Percentiles rank a stretch among this genome's conserved stretches.
phyloP scores from a whole-genome alignment of 176 grass and related monocot species.

The Musa beccarii region DNA sequence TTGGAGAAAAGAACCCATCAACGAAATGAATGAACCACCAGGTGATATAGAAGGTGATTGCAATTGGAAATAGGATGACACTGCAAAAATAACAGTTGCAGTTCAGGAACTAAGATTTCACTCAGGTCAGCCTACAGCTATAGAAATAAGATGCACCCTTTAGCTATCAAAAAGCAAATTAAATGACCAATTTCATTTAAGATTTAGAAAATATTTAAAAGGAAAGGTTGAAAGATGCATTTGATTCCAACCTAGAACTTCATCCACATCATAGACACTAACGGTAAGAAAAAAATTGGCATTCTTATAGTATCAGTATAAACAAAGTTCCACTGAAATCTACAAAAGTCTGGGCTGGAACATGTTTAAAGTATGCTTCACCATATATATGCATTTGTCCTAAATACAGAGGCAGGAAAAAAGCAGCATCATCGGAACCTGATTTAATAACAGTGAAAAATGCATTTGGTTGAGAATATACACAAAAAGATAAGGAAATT shows the following conservation, averaged over 20 bases:
- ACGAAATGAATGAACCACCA: constrained; percentile 29
- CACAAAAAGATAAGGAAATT: too few species aligned
- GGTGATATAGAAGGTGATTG: constrained; percentile 28
- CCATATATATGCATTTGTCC: too few species aligned
- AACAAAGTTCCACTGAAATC: neutral
- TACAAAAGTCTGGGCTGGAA: neutral
- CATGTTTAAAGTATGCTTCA: too few species aligned
- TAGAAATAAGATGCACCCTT: neutral
- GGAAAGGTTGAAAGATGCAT: too few species aligned
- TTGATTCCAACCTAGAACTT: neutral
- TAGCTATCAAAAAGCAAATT: neutral
- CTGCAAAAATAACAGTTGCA: constrained; percentile 11
- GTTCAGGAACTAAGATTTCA: neutral
- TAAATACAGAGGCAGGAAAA: too few species aligned
- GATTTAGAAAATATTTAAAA: too few species aligned
- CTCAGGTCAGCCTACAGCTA: neutral
- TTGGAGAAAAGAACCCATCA: constrained; percentile 29
- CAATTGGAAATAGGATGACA: constrained; percentile 24
- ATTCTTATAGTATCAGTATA: neutral
- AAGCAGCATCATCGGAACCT: too few species aligned
- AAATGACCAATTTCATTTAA: neutral
- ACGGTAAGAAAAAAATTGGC: neutral
- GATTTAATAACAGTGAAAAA: too few species aligned
- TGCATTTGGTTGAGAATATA: too few species aligned
- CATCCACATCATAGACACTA: neutral